Conservation (phyloP, 192 early-diverging fungal species). For the Linnemannia elongata region DNA sequence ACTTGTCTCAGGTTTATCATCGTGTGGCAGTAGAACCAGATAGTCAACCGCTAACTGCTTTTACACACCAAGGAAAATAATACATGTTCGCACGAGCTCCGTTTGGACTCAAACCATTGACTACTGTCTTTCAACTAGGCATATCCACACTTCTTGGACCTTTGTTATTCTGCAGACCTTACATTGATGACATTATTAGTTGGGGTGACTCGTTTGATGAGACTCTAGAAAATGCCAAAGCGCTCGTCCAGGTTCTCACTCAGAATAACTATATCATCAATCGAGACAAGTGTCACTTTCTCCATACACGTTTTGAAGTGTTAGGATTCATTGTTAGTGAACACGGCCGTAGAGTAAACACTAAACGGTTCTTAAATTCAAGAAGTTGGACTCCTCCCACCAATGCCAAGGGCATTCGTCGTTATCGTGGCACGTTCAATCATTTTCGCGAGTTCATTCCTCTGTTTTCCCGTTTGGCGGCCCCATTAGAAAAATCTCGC, state of each 20-base stretch:
- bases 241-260: neutral
- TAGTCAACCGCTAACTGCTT: constrained; percentile 1
- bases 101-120: constrained; percentile 17
- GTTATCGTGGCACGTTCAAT: constrained; percentile 30
- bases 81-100: constrained; percentile 12
- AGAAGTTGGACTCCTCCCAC: constrained; percentile 17
- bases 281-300: constrained; percentile 7
- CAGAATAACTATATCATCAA: neutral
- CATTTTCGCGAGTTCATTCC: constrained; percentile 26
- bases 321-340: constrained; percentile 4
- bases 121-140: constrained; percentile 9
- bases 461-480: neutral
- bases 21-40: neutral
- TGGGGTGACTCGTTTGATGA: neutral
- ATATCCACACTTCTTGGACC: neutral
- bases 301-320: neutral
- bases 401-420: constrained; percentile 15
- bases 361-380: constrained; percentile 3
- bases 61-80: neutral
- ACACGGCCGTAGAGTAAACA: constrained; percentile 1
- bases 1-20: constrained; percentile 1
- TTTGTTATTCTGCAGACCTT: neutral
- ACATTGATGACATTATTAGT: neutral
- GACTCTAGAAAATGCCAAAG: neutral
- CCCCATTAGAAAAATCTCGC: constrained; percentile 17